Conservation (phyloP, 2,329 filamentous ascomycete genomes). For the Aspergillus sp. region DNA sequence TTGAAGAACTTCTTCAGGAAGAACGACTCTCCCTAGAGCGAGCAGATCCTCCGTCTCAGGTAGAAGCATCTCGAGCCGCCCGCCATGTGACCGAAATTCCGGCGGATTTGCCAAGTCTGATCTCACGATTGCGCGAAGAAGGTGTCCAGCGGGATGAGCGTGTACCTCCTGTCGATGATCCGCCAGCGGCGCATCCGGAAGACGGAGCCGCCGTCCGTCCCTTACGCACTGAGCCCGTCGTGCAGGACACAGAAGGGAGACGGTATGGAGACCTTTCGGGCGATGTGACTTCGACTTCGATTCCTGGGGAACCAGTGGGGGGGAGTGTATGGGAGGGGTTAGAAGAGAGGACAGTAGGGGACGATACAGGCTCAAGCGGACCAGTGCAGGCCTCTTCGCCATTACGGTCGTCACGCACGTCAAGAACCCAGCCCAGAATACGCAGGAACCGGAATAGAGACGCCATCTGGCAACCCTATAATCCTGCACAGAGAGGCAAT, state of each 20-base stretch:
- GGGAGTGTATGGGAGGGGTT: neutral
- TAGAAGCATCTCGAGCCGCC: neutral
- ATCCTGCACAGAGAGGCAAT: slow-evolving; percentile 3
- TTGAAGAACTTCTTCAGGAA: neutral
- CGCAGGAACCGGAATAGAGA: slow-evolving; percentile 2
- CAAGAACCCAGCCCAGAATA: neutral
- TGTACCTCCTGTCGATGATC: neutral
- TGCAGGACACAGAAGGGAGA: neutral
- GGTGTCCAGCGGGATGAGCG: slow-evolving; percentile 1
- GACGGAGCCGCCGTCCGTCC: neutral
- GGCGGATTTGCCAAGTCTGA: neutral
- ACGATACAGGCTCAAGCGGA: neutral
- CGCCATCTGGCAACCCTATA: neutral
- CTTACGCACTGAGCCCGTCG: neutral
- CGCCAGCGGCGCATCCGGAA: neutral
- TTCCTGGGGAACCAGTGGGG: neutral
- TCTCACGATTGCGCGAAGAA: neutral
- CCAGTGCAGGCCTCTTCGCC: neutral
- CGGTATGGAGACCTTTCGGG: neutral
- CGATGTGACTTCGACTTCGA: neutral
- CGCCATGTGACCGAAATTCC: neutral
- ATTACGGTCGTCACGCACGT: neutral
- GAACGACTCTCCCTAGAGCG: neutral
- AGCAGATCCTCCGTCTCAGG: neutral
- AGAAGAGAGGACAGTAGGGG: neutral